Base-by-base conservation (phyloP, 1,139 yeast genomes). In the Zhuliangozyma blackwelliae region DNA sequence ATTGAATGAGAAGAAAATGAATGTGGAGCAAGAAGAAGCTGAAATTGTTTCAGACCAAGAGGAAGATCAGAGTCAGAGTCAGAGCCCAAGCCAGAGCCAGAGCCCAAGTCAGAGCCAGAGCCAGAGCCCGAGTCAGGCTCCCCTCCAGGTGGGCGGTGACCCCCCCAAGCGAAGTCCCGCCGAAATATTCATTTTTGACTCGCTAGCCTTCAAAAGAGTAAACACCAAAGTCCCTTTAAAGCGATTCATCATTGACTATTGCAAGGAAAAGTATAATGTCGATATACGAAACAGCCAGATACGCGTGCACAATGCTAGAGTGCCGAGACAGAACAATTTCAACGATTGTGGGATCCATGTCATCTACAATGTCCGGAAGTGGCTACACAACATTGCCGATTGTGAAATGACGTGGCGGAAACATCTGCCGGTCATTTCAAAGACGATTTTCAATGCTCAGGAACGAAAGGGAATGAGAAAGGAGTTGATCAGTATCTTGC, bases 261-360 rank as follows among this genome's bases (percentile, higher is more conserved):
- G 95, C 16, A 64, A 68, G 41, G 92, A 84, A 30, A 80, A 77
- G 48, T 72, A 77, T 45, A 62, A 62, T 1, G 48, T 83, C 3
- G 68, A 63, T 0, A 51, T 87, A 7, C 61, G 63, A 11, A 66
- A 67, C n/a, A 58, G 62, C 5, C 70, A 68, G 33, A 63, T 78
- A 12, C 49, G 60, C 21, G 59, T 70, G 25, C 59, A 68, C 37
- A 63, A 68, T 4, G 83, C 85, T 5, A 54, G 64, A 23, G 95
- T 89, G 0, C 96, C 97, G 0, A 79, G 75, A 43, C 99, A 94
- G 54, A 79, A 80, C 34, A 94, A 94, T 55, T 81, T 82, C 59
- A 87, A 90, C 52, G 98, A 94, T 56, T 94, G 99, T 63, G 99
- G 99, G 1, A 79, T 94, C 19, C 97, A 87, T 61, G 85, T 92